Conservation (phyloP, 805 yeast species). For the Nakazawaea molendinolei region DNA sequence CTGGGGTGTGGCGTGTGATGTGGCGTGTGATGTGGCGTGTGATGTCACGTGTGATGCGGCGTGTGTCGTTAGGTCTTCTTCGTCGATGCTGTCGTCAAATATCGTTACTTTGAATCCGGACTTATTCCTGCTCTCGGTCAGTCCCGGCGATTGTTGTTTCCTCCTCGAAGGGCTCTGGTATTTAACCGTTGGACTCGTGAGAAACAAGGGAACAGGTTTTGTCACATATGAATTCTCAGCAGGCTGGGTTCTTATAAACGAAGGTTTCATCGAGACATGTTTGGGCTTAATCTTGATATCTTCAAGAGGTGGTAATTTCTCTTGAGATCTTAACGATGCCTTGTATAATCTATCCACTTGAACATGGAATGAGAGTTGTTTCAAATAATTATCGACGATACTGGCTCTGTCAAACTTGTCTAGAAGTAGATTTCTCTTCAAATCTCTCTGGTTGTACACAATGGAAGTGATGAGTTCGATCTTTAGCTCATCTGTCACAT, state of each 20-base stretch:
- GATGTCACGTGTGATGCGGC: not conserved
- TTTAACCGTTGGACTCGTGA: conserved; percentile 10
- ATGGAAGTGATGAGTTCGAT: conserved; percentile 32
- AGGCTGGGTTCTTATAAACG: conserved; percentile 9
- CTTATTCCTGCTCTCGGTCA: not conserved
- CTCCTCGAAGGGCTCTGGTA: conserved; percentile 10
- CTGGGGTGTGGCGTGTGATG: conserved; percentile 3
- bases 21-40: not conserved
- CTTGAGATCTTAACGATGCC: conserved; percentile 29
- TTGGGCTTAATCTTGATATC: conserved; percentile 12
- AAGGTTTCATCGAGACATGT: conserved; percentile 3
- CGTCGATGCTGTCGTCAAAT: conserved; percentile 4
- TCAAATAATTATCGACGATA: conserved; percentile 43
- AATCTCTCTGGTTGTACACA: conserved; percentile 15
- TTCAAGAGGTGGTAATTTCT: conserved; percentile 11
- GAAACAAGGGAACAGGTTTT: conserved; percentile 11
- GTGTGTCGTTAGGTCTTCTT: too few species aligned
- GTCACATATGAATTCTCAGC: conserved; percentile 9
- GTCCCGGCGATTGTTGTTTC: conserved; percentile 3
- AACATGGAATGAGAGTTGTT: conserved; percentile 48
- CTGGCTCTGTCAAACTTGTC: conserved; percentile 33
- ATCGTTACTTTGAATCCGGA: conserved; percentile 4
- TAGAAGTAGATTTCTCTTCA: conserved; percentile 16
- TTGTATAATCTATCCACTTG: conserved; percentile 62
- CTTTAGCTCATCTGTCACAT: conserved; percentile 31